These are phyloP conservation scores for Trypanosoma cruzi DNA, from an alignment of 208 protist species.

Conservation along the genomic window DNA sequence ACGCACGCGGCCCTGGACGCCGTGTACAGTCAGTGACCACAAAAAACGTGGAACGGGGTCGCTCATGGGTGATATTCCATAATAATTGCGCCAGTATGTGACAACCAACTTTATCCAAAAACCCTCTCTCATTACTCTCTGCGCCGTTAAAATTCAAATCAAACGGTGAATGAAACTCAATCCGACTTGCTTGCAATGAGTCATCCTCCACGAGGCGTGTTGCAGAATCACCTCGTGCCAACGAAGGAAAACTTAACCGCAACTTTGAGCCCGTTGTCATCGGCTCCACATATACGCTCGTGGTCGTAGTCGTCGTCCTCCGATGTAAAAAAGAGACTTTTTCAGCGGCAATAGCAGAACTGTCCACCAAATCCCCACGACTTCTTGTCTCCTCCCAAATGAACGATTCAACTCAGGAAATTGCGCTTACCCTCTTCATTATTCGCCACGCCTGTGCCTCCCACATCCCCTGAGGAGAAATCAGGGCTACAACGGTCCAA, in stretches of 20 bases:
- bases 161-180: constrained; percentile 21
- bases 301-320: background rate
- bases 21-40: constrained; percentile 68
- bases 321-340: background rate
- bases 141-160: constrained; percentile 10
- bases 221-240: background rate
- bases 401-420: background rate
- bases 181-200: background rate
- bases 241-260: background rate
- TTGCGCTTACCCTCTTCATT: background rate
- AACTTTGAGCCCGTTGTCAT: background rate
- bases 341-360: background rate
- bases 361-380: background rate
- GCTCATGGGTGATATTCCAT: constrained; percentile 29
- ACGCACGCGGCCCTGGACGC: constrained; percentile 53
- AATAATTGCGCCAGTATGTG: constrained; percentile 46
- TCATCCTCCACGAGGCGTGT: background rate
- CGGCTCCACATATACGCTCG: background rate
- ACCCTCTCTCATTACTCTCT: background rate
- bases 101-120: constrained; percentile 42
- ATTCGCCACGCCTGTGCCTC: background rate
- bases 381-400: background rate
- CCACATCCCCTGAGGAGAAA: too few species aligned
- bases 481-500: background rate
- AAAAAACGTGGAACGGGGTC: constrained; percentile 49